phyloP scores from a whole-genome alignment of 148 eudicot genomes.

The Beta vulgaris region DNA sequence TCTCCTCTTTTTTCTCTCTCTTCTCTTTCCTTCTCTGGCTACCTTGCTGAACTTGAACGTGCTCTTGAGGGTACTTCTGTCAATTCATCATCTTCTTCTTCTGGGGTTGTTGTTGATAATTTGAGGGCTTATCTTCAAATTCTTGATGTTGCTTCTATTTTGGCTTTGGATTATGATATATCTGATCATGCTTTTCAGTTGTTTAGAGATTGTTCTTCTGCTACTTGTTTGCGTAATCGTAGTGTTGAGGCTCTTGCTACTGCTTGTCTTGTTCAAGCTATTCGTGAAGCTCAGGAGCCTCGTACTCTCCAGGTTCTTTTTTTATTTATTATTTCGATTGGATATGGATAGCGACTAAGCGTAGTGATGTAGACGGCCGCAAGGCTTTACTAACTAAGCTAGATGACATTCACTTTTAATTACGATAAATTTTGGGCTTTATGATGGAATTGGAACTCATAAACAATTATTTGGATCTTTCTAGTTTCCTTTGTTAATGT shows the following conservation, averaged over 20 bases:
- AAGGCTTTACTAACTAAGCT: neutral
- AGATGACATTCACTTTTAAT: neutral
- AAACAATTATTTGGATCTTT: neutral
- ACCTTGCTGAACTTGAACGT: conserved; percentile 84
- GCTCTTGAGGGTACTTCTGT: conserved; percentile 42
- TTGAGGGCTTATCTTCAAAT: conserved; percentile 90
- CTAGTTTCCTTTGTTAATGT: neutral
- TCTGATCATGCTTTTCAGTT: conserved; percentile 94
- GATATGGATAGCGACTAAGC: no score
- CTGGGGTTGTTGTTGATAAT: conserved; percentile 82
- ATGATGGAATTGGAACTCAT: no score
- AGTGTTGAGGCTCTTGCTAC: conserved; percentile 95
- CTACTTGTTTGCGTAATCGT: conserved; percentile 94
- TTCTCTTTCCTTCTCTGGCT: conserved; percentile 72
- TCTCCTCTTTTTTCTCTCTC: conserved; percentile 63
- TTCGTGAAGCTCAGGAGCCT: conserved; percentile 94
- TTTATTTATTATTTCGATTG: neutral
- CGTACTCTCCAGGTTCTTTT: conserved; percentile 78
- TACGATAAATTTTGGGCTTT: neutral
- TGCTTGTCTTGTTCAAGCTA: conserved; percentile 97
- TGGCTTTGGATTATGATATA: conserved; percentile 65
- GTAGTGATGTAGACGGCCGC: neutral
- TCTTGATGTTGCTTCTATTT: conserved; percentile 77
- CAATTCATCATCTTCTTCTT: conserved; percentile 27
- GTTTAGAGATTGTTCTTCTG: conserved; percentile 90